Evolutionary conservation across 129 eudicot genomes (phyloP), one percentile per base, ranked within the genome.

Genomic region (Flaveria sonorensis): DNA sequence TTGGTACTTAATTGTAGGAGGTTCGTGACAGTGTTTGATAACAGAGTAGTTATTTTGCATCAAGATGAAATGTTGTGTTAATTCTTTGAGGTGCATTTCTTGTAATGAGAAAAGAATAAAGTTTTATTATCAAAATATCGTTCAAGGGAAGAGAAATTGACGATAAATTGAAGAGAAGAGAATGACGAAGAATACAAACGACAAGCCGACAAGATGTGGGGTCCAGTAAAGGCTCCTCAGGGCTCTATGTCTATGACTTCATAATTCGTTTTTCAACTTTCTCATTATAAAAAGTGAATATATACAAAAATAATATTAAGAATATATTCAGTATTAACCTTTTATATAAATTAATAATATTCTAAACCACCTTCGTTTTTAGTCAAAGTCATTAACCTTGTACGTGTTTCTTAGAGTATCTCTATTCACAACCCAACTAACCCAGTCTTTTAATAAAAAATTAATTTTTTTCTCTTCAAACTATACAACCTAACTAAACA

Each of bases 151-250:
- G 28, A 14, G 55, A 76, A 69, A 69, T 61, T 48, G 83, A 65
- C 64, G 50, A 75, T 45, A 68, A 39, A n/a, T 7, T 66, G 50
- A 36, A 14, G 53, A 62, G 62, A 77, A 55, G 61, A 52, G 72
- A 55, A 65, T 72, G 87, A 77, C 83, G 52, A 86, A 71, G 70
- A 53, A 57, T 85, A 87, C 91, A 80, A 84, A 85, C 88, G 96
- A 92, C 96, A 92, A 89, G 28, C 96, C 96, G 93, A 92, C 96
- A 92, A 81, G 66, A 28, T 53, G 90, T 83, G 89, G 90, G 90
- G 72, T 71, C 94, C 79, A 76, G 23, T 14, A 71, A 61, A 36
- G 77, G 76, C 81, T 43, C 61, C 70, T 50, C 85, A 73, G 61
- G 62, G 79, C 85, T 82, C 87, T 55, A 84, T 70, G 81, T 74